Base-by-base conservation (phyloP, 768 basidiomycete species). In the Tulasnella sp. region DNA sequence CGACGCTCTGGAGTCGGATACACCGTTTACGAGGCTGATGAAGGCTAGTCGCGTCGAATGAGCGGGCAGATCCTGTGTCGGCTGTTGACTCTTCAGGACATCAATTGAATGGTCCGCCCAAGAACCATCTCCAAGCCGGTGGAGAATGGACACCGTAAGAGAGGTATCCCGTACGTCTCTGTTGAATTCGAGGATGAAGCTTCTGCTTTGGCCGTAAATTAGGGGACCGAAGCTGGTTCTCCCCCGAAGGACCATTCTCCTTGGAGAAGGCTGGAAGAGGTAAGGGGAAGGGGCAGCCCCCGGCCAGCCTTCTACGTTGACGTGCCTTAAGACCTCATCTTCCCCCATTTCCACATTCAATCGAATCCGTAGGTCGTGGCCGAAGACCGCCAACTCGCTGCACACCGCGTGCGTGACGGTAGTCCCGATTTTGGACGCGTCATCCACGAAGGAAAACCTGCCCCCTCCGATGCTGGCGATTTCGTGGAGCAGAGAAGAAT, bases 351-450 rank as follows among this genome's bases (percentile, higher is more conserved):
- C 81, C 8, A 42, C 73, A 5, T 8, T n/a, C 24, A 74, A 42
- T 3, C 38, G 31, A 34, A 81, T 76, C 21, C 27, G 58, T 0
- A 78, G 24, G 71, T 78, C 48, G 38, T 78, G 2, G 27, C 80
- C 80, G 48, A 74, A 81, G 10, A 80, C 80, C 2, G 81, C 81
- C 31, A 75, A 62, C 7, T 71, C 46, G 74, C 80, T 81, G 40
- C 80, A 76, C 12, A 80, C 46, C 42, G 81, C 71, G 73, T 81
- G 80, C 31, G 78, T 74, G 77, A 81, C 77, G 31, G 78, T 56
- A 2, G 76, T 75, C 24, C 81, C 81, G 7, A 81, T 77, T 72
- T 78, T 80, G 12, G 80, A 80, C 8, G 76, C 52, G 48, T 80
- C 81, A 31, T 80, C 72, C 40, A 81, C 78, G 58, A 81, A 81